A percentile compares a stretch with the other conserved stretches of the same genome.
phyloP scores from a whole-genome alignment of 2,329 filamentous ascomycete genomes.

The Onygenales sp. region DNA sequence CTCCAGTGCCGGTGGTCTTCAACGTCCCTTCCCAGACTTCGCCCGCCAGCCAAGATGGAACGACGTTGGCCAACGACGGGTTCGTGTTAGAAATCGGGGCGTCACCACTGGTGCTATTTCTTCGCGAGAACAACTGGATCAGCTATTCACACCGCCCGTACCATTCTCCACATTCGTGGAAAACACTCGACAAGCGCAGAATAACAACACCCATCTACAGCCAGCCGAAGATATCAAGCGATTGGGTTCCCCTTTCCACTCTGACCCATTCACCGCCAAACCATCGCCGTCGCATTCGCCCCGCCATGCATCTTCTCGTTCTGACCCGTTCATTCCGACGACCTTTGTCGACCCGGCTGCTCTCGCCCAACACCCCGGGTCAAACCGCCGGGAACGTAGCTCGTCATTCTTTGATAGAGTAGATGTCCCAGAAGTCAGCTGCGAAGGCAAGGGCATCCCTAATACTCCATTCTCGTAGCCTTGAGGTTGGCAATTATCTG shows the following conservation, averaged over 20 bases:
- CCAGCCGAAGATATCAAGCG: slow-evolving; percentile 33
- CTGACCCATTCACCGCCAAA: slow-evolving; percentile 27
- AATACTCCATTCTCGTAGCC: slow-evolving; percentile 1
- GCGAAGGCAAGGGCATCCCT: slow-evolving; percentile 26
- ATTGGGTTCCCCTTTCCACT: slow-evolving; percentile 39
- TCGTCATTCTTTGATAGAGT: background rate
- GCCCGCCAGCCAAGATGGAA: slow-evolving; percentile 26
- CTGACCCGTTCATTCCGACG: slow-evolving; percentile 31
- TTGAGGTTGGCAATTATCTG: background rate
- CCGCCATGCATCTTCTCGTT: slow-evolving; percentile 34
- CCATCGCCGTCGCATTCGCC: slow-evolving; percentile 22
- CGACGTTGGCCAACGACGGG: slow-evolving; percentile 45
- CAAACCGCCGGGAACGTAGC: slow-evolving; percentile 15
- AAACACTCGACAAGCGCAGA: background rate
- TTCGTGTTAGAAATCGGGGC: slow-evolving; percentile 52
- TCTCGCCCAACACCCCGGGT: background rate
- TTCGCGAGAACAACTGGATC: slow-evolving; percentile 41
- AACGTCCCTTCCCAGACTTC: slow-evolving; percentile 26
- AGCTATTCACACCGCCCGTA: slow-evolving; percentile 45
- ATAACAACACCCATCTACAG: slow-evolving; percentile 23
- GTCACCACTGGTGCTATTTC: slow-evolving; percentile 50
- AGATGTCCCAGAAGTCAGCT: slow-evolving; percentile 16
- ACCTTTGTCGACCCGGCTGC: background rate
- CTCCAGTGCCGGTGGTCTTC: slow-evolving; percentile 30
- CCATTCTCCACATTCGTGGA: slow-evolving; percentile 8